phyloP scores from a whole-genome alignment of 2,329 filamentous ascomycete genomes.

The Stagonosporopsis tanaceti region DNA sequence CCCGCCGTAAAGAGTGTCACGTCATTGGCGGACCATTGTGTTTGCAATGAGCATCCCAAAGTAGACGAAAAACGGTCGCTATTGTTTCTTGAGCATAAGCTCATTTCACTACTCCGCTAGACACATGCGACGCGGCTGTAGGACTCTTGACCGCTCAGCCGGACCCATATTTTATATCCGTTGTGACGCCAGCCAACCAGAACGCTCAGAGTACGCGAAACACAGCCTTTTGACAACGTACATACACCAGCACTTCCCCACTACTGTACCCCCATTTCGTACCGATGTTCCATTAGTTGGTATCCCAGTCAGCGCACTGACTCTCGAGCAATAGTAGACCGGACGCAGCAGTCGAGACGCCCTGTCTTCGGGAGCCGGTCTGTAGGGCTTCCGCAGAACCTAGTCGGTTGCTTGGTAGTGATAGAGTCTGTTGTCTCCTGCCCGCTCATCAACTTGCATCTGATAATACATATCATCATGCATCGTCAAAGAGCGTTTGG shows the following conservation, averaged over 20 bases:
- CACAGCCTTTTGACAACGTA: slow-evolving; percentile 20
- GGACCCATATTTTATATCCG: slow-evolving; percentile 28
- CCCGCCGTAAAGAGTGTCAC: slow-evolving; percentile 25
- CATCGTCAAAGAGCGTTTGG: slow-evolving; percentile 71
- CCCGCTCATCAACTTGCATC: background rate
- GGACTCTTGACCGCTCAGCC: slow-evolving; percentile 14
- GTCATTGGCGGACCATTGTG: slow-evolving; percentile 28
- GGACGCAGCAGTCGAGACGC: too few relatives aligned
- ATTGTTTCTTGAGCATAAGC: slow-evolving; percentile 9
- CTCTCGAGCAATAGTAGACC: background rate
- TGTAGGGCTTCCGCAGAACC: background rate
- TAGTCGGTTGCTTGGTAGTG: background rate
- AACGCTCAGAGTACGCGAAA: slow-evolving; percentile 27
- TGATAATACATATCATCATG: background rate
- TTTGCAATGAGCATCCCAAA: slow-evolving; percentile 6
- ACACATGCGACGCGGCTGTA: slow-evolving; percentile 10
- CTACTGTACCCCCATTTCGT: slow-evolving; percentile 9
- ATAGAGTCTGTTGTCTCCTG: background rate
- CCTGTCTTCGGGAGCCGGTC: background rate
- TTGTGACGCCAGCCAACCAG: slow-evolving; percentile 25
- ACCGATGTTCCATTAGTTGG: background rate
- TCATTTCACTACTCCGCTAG: slow-evolving; percentile 10
- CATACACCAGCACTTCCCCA: slow-evolving; percentile 2
- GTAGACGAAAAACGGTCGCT: slow-evolving; percentile 4
- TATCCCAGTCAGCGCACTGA: slow-evolving; percentile 58